Base-by-base conservation (phyloP, 148 eudicot genomes). In the Diospyros lotus region DNA sequence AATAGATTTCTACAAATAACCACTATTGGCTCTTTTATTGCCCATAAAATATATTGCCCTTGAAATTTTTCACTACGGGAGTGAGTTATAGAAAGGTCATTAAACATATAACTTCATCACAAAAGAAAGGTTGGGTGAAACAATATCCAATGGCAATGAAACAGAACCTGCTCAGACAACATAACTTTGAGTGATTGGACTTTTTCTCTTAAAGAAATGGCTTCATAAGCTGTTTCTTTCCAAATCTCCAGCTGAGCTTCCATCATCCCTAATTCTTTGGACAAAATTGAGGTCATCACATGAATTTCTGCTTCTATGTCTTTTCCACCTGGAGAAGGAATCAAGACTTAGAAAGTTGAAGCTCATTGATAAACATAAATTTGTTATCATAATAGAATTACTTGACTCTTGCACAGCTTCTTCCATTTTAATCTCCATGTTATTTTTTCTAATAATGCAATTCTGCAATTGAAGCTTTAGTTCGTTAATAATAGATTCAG, bases 371-470 rank as follows among this genome's bases (percentile, higher is more conserved):
- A 28, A 28, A 28, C 48, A 77, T 38, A 75, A 48, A 48, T 48
- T 48, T 8, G 8, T 48, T 28, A 28, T 48, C 52, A 48, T 48
- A 48, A 48, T 8, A 48, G 58, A 51, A 18, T 51, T 71, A 95
- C 98, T 96, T 86, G 93, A 85, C 85, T 92, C 97, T 85, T 95
- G 97, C 69, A 89, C 73, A 81, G 92, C 88, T 87, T 92, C 98
- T 84, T 95, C 98, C 96, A 92, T 81, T 84, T 86, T 90, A 50
- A 85, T 82, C 80, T 92, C 98, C 84, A 90, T 65, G 78, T 95
- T 94, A 79, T 90, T 89, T 72, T 88, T 95, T 69, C 92, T 94
- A 71, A 79, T 71, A 41, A 88, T 60, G 66, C 74, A 81, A 43
- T 76, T 83, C 76, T 86, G 86, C 70, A 92, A 76, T 81, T 88